These are phyloP conservation scores for Arthrinium phaeospermum DNA, from an alignment of 2,329 filamentous ascomycete species.

Conservation along the genomic window DNA sequence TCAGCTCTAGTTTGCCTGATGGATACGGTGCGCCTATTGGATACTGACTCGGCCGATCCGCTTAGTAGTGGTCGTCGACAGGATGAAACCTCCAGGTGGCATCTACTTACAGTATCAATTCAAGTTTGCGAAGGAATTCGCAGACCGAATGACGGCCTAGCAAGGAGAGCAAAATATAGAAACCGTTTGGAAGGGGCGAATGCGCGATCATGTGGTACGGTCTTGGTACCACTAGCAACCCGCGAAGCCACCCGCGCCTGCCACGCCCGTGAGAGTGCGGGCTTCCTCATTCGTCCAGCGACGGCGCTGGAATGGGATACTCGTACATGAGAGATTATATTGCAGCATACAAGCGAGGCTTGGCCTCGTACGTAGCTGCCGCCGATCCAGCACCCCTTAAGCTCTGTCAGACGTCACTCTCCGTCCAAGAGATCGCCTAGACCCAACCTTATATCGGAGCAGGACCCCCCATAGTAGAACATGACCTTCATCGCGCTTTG, in stretches of 20 bases:
- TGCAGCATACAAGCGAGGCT: background rate
- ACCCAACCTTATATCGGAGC: constrained; percentile 1
- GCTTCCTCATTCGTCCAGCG: background rate
- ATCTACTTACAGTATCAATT: background rate
- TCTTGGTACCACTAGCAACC: background rate
- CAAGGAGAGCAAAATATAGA: background rate
- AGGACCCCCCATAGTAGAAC: background rate
- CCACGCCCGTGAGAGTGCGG: background rate
- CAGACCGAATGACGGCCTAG: background rate
- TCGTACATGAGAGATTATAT: background rate
- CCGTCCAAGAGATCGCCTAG: constrained; percentile 11
- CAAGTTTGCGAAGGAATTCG: background rate
- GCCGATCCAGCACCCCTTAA: background rate
- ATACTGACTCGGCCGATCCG: background rate
- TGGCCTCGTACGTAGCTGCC: background rate
- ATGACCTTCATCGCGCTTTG: background rate
- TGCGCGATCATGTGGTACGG: no score
- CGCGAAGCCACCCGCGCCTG: background rate
- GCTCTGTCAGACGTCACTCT: background rate
- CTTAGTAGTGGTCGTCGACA: background rate
- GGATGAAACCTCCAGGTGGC: background rate
- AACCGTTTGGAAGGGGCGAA: no score
- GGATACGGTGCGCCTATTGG: background rate
- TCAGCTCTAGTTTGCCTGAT: background rate
- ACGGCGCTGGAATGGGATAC: background rate